Evolutionary conservation across 2,329 filamentous ascomycete genomes (phyloP).

Genomic region (Colletotrichum musicola): DNA sequence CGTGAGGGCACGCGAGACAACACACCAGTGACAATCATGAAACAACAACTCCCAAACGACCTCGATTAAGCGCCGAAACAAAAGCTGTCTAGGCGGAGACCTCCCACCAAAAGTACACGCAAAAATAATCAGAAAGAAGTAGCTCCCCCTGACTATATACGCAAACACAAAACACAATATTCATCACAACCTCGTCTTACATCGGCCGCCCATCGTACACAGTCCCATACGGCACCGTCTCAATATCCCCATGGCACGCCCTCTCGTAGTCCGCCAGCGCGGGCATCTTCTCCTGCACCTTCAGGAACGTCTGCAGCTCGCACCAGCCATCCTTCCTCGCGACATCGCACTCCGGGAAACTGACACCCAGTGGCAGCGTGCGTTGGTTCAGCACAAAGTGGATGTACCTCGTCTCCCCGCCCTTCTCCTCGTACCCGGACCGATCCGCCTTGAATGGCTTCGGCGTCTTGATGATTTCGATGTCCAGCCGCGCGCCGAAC

Average conservation of each 20-base stretch:
- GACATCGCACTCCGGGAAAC: slow-evolving; percentile 73
- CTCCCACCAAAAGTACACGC: no score
- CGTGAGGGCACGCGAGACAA: no score
- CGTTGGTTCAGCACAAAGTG: slow-evolving; percentile 82
- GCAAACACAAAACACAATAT: background rate
- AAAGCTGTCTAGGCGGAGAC: no score
- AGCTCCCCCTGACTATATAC: background rate
- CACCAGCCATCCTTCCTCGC: slow-evolving; percentile 81
- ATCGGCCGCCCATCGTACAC: slow-evolving; percentile 54
- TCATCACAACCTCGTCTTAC: slow-evolving; percentile 31
- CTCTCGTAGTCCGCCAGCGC: slow-evolving; percentile 72
- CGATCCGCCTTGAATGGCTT: slow-evolving; percentile 70
- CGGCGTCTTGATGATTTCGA: slow-evolving; percentile 79
- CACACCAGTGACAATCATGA: no score
- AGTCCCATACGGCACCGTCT: slow-evolving; percentile 51
- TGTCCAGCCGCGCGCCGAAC: slow-evolving; percentile 79
- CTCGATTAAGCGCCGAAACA: no score
- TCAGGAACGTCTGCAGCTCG: slow-evolving; percentile 76
- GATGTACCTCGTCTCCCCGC: slow-evolving; percentile 73
- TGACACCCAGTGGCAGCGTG: slow-evolving; percentile 76
- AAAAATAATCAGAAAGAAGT: no score
- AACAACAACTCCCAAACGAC: no score
- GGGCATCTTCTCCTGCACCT: slow-evolving; percentile 70
- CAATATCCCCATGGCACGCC: slow-evolving; percentile 72
- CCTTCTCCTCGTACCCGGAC: slow-evolving; percentile 62